Evolutionary conservation across 768 basidiomycete genomes (phyloP).

Genomic region (Tylopilus vinaceipallidus): DNA sequence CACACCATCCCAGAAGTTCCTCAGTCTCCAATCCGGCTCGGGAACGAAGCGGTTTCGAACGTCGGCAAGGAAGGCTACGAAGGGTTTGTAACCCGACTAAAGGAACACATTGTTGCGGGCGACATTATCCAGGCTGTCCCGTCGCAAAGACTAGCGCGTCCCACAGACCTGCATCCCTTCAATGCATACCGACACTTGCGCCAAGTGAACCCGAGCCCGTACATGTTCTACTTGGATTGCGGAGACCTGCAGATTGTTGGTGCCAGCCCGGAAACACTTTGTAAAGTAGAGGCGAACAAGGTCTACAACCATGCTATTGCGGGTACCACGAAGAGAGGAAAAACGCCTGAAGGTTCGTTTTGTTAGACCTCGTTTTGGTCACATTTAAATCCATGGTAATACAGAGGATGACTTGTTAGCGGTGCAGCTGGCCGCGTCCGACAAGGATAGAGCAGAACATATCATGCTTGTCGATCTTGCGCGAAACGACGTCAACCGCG

Average conservation of each 20-base stretch:
- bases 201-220: constrained; percentile 95
- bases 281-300: constrained; percentile 88
- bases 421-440: constrained; percentile 71
- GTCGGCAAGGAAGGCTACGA: constrained; percentile 94
- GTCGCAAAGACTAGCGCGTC: constrained; percentile 83
- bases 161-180: constrained; percentile 91
- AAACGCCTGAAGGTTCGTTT: constrained; percentile 74
- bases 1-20: constrained; percentile 57
- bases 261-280: constrained; percentile 95
- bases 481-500: constrained; percentile 96
- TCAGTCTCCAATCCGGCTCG: constrained; percentile 64
- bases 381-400: constrained; percentile 4
- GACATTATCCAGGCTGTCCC: constrained; percentile 99
- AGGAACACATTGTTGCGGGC: constrained; percentile 92
- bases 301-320: constrained; percentile 99
- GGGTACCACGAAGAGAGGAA: constrained; percentile 87
- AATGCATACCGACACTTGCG: constrained; percentile 94
- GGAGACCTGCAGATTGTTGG: constrained; percentile 95
- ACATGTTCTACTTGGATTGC: constrained; percentile 98
- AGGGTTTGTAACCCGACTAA: constrained; percentile 84
- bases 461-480: constrained; percentile 99
- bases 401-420: constrained; percentile 89
- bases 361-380: constrained; percentile 1
- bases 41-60: constrained; percentile 74
- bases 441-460: constrained; percentile 96